These are phyloP conservation scores for Cryphonectria naterciae DNA, from an alignment of 2,329 filamentous ascomycete species.

Conservation along the genomic window DNA sequence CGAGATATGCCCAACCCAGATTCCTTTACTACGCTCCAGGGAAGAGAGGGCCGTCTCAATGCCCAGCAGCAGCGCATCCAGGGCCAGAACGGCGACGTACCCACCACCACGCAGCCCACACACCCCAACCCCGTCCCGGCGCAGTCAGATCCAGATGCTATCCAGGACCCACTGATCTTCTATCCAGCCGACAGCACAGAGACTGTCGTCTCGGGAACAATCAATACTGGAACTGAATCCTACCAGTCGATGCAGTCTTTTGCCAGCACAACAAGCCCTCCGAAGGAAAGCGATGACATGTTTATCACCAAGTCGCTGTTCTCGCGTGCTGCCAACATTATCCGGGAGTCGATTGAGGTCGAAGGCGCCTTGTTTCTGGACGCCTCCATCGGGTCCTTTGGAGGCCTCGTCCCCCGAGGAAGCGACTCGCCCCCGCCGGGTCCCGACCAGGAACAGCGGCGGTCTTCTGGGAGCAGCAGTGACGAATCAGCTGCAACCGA, in stretches of 20 bases:
- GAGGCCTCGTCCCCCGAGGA: conserved; percentile 32
- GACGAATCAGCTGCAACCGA: conserved; percentile 9
- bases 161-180: too few relatives aligned
- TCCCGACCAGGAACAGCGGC: not conserved
- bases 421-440: not conserved
- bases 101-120: not conserved
- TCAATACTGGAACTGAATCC: not conserved
- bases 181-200: not conserved
- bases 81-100: not conserved
- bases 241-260: not conserved
- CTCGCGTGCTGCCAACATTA: conserved; percentile 47
- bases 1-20: not conserved
- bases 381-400: conserved; percentile 38
- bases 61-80: conserved; percentile 12
- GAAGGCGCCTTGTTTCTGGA: conserved; percentile 45
- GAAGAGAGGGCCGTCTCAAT: conserved; percentile 9
- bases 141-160: not conserved
- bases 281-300: not conserved
- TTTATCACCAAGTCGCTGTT: conserved; percentile 34
- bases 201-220: not conserved
- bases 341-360: conserved; percentile 47
- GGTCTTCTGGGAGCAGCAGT: conserved; percentile 2
- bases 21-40: not conserved
- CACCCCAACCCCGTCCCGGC: not conserved
- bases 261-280: not conserved